Percentiles rank a stretch among this genome's conserved stretches.
phyloP scores from a whole-genome alignment of 148 eudicot genomes.

The Polygonum maritimum region DNA sequence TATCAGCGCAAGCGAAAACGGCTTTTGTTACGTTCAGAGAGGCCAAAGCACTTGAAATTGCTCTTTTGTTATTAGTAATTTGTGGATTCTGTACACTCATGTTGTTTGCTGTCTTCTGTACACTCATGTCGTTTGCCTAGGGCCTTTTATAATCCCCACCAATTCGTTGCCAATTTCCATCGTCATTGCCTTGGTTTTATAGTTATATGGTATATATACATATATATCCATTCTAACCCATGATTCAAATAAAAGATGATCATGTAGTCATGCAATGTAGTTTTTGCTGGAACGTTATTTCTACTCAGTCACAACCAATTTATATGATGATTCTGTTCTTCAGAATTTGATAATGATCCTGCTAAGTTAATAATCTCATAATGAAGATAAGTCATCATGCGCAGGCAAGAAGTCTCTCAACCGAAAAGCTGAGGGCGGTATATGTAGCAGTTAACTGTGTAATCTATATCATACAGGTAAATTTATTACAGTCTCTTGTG shows the following conservation, averaged over 20 bases:
- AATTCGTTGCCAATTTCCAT: not conserved
- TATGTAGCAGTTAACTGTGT: too few species aligned
- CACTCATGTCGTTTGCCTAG: too few species aligned
- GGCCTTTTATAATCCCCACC: not conserved
- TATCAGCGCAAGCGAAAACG: constrained; percentile 34
- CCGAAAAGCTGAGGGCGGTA: too few species aligned
- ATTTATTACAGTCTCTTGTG: too few species aligned
- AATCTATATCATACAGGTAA: too few species aligned
- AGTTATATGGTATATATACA: not conserved
- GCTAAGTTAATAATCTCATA: not conserved
- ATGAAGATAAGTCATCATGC: not conserved
- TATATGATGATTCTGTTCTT: constrained; percentile 20
- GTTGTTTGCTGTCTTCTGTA: not conserved
- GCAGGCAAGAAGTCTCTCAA: too few species aligned
- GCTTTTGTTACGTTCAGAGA: constrained; percentile 89
- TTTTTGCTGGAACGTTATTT: not conserved
- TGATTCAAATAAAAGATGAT: not conserved
- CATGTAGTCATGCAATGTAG: not conserved
- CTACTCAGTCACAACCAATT: not conserved
- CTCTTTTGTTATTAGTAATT: constrained; percentile 72
- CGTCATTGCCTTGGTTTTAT: not conserved
- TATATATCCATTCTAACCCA: too few species aligned
- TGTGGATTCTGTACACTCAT: not conserved
- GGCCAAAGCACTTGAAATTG: constrained; percentile 84
- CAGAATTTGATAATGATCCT: not conserved